A percentile compares a stretch with the other conserved stretches of the same genome.
These are phyloP conservation scores for Ustilago crameri DNA, from an alignment of 1,284 basidiomycete species.

Conservation along the genomic window DNA sequence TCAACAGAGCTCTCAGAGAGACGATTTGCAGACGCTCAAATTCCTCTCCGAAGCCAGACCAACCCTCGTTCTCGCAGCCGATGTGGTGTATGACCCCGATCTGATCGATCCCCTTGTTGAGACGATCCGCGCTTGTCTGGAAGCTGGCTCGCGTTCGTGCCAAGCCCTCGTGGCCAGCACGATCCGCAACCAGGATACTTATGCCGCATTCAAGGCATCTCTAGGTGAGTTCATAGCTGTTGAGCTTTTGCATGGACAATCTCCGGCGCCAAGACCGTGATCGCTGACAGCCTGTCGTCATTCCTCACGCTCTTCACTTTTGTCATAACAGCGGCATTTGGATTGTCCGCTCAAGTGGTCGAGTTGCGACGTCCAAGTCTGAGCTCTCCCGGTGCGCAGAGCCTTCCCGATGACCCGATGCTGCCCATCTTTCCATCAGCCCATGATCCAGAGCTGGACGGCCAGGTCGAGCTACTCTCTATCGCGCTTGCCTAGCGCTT, in stretches of 20 bases:
- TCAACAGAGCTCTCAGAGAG: conserved; percentile 39
- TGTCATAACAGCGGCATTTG: conserved; percentile 8
- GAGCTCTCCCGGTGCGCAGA: background rate
- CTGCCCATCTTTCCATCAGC: conserved; percentile 35
- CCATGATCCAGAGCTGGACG: conserved; percentile 28
- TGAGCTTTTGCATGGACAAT: background rate
- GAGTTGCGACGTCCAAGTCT: conserved; percentile 12
- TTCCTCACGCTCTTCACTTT: background rate
- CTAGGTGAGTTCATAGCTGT: conserved; percentile 21
- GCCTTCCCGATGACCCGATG: background rate
- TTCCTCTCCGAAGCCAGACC: conserved; percentile 39
- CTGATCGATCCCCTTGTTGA: conserved; percentile 42
- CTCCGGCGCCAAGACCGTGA: background rate
- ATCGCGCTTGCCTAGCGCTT: conserved; percentile 14
- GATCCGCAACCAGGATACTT: conserved; percentile 42
- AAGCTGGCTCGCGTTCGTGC: conserved; percentile 19
- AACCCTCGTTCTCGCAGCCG: conserved; percentile 46
- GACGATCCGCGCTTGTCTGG: conserved; percentile 34
- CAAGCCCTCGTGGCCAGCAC: conserved; percentile 47
- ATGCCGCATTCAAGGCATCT: conserved; percentile 28
- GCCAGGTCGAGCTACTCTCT: conserved; percentile 36
- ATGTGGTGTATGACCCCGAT: conserved; percentile 53
- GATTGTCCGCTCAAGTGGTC: conserved; percentile 7
- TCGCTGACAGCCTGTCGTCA: background rate
- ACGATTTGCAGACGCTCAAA: conserved; percentile 36